These are phyloP conservation scores for Metschnikowia noctiluminum DNA, from an alignment of 805 yeast genomes.

Conservation along the genomic window DNA sequence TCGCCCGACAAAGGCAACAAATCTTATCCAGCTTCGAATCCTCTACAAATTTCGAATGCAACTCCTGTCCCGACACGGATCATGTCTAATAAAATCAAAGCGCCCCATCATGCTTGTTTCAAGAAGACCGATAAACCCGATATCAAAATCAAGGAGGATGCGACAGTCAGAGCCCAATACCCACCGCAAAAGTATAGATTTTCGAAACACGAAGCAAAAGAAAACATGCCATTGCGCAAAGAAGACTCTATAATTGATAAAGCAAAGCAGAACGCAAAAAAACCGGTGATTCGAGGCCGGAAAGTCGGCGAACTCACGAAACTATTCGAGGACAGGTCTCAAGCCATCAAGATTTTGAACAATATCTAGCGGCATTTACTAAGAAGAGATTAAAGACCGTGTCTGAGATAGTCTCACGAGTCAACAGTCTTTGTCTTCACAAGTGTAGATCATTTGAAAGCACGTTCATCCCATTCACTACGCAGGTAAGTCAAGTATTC, in stretches of 20 bases:
- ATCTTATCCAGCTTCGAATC: too few species aligned
- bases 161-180: conserved; percentile 24
- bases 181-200: conserved; percentile 40
- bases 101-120: too few species aligned
- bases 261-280: conserved; percentile 14
- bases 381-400: too few species aligned
- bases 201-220: background rate
- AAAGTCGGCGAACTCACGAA: conserved; percentile 63
- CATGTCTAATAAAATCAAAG: too few species aligned
- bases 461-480: too few species aligned
- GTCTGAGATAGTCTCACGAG: too few species aligned
- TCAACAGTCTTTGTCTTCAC: too few species aligned
- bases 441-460: too few species aligned
- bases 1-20: too few species aligned
- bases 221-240: background rate
- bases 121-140: too few species aligned
- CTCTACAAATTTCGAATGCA: too few species aligned
- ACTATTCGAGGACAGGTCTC: conserved; percentile 57
- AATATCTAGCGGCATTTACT: conserved; percentile 6
- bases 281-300: conserved; percentile 49
- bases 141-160: background rate
- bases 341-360: conserved; percentile 34
- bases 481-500: background rate
- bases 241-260: background rate
- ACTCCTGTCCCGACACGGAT: too few species aligned